Evolutionary conservation across 768 basidiomycete genomes (phyloP).

Genomic region (Russula olivacea): DNA sequence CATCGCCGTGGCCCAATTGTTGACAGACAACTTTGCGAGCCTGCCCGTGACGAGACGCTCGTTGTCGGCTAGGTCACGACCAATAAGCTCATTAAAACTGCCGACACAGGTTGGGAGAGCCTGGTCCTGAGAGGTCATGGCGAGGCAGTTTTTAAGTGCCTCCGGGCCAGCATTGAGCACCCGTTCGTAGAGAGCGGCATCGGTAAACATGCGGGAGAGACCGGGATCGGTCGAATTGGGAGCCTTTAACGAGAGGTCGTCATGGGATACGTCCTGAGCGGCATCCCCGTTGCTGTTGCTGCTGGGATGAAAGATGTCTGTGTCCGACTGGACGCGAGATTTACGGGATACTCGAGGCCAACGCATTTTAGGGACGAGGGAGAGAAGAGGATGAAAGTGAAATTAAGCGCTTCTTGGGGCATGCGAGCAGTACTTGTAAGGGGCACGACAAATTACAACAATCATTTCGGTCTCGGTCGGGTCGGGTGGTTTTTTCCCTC

Average conservation of each 20-base stretch:
- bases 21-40: constrained; percentile 38
- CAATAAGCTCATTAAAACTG: constrained; percentile 41
- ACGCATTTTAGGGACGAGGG: constrained; percentile 2
- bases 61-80: constrained; percentile 34
- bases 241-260: constrained; percentile 1
- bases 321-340: background rate
- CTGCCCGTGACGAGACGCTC: constrained; percentile 35
- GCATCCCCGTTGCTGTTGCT: background rate
- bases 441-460: background rate
- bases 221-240: constrained; percentile 18
- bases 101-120: constrained; percentile 27
- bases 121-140: background rate
- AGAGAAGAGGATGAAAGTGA: background rate
- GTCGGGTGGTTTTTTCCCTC: background rate
- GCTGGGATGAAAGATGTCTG: background rate
- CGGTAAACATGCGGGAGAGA: constrained; percentile 35
- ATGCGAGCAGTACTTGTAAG: background rate
- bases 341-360: constrained; percentile 13
- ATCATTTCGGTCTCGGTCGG: background rate
- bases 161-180: constrained; percentile 28
- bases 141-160: background rate
- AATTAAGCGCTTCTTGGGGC: background rate
- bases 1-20: constrained; percentile 31
- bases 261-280: background rate
- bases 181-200: constrained; percentile 38